A percentile compares a stretch with the other conserved stretches of the same genome.
phyloP scores from a whole-genome alignment of 148 eudicot species.

The Drosera capensis region DNA sequence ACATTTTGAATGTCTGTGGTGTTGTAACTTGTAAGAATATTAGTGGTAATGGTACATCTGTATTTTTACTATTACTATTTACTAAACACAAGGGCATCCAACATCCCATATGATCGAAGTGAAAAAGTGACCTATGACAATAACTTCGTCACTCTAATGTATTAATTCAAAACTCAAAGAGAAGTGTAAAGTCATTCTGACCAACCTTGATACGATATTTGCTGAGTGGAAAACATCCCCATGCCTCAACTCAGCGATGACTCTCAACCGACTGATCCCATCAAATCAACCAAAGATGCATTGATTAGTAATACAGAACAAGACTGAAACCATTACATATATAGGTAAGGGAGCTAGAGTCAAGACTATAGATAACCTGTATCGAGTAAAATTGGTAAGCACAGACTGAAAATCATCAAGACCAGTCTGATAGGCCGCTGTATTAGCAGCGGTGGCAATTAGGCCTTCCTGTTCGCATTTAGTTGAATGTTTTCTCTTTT shows the following conservation, averaged over 20 bases:
- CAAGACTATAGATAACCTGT: conserved; percentile 31
- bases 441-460: conserved; percentile 16
- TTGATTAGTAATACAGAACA: neutral
- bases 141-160: too few relatives aligned
- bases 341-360: neutral
- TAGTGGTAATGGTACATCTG: too few relatives aligned
- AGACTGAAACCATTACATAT: too few relatives aligned
- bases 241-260: conserved; percentile 70
- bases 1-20: too few relatives aligned
- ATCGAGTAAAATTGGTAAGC: conserved; percentile 56
- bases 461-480: conserved; percentile 18
- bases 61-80: too few relatives aligned
- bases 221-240: conserved; percentile 71
- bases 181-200: too few relatives aligned
- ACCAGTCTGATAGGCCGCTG: conserved; percentile 42
- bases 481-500: conserved; percentile 30
- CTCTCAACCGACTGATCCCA: conserved; percentile 43
- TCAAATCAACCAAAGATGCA: neutral
- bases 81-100: too few relatives aligned
- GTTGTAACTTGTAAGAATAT: too few relatives aligned
- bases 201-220: conserved; percentile 74
- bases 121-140: too few relatives aligned
- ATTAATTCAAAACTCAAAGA: too few relatives aligned
- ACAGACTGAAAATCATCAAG: conserved; percentile 76
- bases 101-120: too few relatives aligned